Base-by-base conservation (phyloP, 352 stramenopile species). In the Globisporangium nodosum region DNA sequence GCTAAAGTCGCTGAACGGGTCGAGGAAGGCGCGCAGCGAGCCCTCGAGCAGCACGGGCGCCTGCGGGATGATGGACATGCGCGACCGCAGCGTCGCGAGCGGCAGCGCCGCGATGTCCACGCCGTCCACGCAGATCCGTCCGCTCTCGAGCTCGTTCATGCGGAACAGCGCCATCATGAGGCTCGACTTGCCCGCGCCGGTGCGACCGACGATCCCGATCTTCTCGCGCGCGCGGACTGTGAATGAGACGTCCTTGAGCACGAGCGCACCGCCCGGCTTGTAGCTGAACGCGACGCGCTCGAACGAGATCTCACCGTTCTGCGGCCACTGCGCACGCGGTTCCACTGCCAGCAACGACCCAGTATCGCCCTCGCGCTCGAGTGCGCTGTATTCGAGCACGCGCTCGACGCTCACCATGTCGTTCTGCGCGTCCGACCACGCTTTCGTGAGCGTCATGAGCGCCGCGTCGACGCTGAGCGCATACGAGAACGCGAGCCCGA, bases 31-130 rank as follows among this genome's bases (percentile, higher is more conserved):
- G 15, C 89, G 71, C 16, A 99, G 48, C 20, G 88, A 88, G 11
- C 79, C 91, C 18, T 78, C 74, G 63, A 98, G 95, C 18, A 98
- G 66, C 15, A 98, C 86, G 0, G 90, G 92, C 49, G 62, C 96
- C 69, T 98, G 94, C 16, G 94, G 88, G 40, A 50, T 70, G 20
- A 46, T 86, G 39, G 40, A 67, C 68, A 31, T 79, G 56, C 33
- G 74, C 24, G 80, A 59, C 40, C 89, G 76, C 15, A 97, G 69
- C 49, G 87, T 71, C 15, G 69, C 63, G 20, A 98, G 66, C 16
- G 76, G 69, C 2, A 98, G 54, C 27, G 55, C 78, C 2, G 60
- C 58, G 13, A 96, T 53, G 64, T 97, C 63, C 9, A 96, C 61
- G 8, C 87, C 88, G 65, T 97, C 24, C 66, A 85, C 1, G 46